Evolutionary conservation across 1,139 yeast species (phyloP), one percentile per base, ranked within the genome.

Genomic region (Arxiozyma bovina): DNA sequence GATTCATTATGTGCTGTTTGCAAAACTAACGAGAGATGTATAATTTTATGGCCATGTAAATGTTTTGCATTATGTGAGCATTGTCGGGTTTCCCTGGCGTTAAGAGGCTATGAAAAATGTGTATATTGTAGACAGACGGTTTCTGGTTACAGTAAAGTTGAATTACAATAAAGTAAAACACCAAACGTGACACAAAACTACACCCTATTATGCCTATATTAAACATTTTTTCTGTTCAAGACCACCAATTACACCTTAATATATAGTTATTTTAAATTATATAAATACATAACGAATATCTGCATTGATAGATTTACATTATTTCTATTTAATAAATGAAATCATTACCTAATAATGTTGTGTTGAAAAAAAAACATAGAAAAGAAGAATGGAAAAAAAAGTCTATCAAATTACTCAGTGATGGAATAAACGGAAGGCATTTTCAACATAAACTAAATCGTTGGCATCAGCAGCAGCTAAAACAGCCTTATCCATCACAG

Each of bases 401-500:
- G 22, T 46, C 49, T 46, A 46, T 46, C 43, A 46, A 34, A 38
- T 21, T 15, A 12, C 23, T 69, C 78, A 93, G 74, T 93, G 99
- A 73, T 93, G 99, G 96, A 93, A 93, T 73, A 93, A 78, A 73
- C 99, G 89, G 70, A 93, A 89, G 71, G 96, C 90, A 77, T 91
- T 89, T 77, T 90, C 97, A 63, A 90, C 91, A 69, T 91, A 88
- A 63, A 90, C 95, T 64, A 91, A 77, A 69, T 83, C 86, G 69
- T 83, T 82, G 57, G 94, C 82, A 74, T 93, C 94, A 63, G 99
- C 98, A 65, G 98, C 96, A 62, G 85, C 88, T 66, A 93, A 85
- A 53, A 93, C 99, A 56, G 93, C 96, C 78, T 88, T 85, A 75
- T 93, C 99, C 91, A 89, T 93, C 60, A 93, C 97, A 21, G 96